phyloP scores from a whole-genome alignment of 148 eudicot species.

The Chenopodium quinoa region DNA sequence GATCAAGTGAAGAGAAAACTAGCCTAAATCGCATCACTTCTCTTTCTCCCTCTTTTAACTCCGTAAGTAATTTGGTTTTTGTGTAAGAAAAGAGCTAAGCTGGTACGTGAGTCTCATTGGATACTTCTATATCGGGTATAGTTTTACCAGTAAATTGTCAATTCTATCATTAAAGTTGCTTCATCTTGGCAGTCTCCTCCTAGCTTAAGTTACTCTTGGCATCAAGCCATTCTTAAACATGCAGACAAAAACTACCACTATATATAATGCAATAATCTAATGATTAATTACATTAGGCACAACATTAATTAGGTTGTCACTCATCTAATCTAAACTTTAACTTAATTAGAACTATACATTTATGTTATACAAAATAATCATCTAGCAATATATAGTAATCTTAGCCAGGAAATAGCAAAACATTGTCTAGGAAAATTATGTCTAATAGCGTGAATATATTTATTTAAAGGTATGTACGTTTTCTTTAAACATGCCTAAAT shows the following conservation, averaged over 20 bases:
- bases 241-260: not conserved
- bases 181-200: slow-evolving; percentile 22
- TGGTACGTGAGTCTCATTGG: not conserved
- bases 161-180: slow-evolving; percentile 23
- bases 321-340: not conserved
- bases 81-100: too few relatives aligned
- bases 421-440: not conserved
- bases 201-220: slow-evolving; percentile 12
- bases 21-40: too few relatives aligned
- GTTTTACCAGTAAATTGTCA: slow-evolving; percentile 11
- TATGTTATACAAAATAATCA: not conserved
- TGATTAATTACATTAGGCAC: slow-evolving; percentile 8
- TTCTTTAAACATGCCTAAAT: not conserved
- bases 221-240: slow-evolving; percentile 11
- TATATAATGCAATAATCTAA: not conserved
- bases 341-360: slow-evolving; percentile 2
- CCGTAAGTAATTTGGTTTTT: too few relatives aligned
- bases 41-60: too few relatives aligned
- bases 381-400: slow-evolving; percentile 1
- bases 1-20: too few relatives aligned
- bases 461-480: not conserved
- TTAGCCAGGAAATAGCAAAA: not conserved
- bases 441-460: not conserved
- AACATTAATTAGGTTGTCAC: slow-evolving; percentile 11
- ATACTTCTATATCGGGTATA: not conserved